Evolutionary conservation across 2,329 filamentous ascomycete genomes (phyloP), one percentile per base, ranked within the genome.

Genomic region (Clarireedia paspali): DNA sequence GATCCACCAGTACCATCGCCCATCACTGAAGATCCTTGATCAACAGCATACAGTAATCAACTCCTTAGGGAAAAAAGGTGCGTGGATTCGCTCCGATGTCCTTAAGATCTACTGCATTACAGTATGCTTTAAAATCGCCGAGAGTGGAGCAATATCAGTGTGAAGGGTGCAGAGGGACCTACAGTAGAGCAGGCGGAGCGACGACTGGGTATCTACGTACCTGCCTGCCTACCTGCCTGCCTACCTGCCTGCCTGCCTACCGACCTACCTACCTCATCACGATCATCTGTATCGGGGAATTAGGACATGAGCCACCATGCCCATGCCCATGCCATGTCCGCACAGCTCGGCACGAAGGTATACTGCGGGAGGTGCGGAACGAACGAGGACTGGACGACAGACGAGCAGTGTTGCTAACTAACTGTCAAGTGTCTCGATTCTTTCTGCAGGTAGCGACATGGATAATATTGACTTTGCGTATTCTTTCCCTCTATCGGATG

Each of bases 401-500:
- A 24, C 23, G 5, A 44, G 34, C 49, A 51, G 36, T 50, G 6
- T 26, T 17, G 4, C 23, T 45, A 17, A 51, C 24, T 6, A 47
- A 26, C 15, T n/a, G 26, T 45, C 40, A 53, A 52, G 34, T 52
- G 39, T 27, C 12, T 52, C 24, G 50, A 52, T 26, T 52, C n/a
- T 34, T 53, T 38, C 40, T 53, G 50, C 40, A 17, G 40, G 40
- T 14, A 30, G 46, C 27, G 12, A 53, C 51, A 38, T 47, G 42
- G 40, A 26, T 53, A 45, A 34, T 47, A 26, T 36, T 14, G 15
- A 52, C 24, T 24, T 50, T 52, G 50, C 20, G 27, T 17, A 46
- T 10, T 30, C 36, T 10, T 36, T 53, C 27, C 30, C 23, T 47
- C 46, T 30, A 47, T 53, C 51, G 51, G 51, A 53, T 53, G 40